Evolutionary conservation across 306 rosid species (phyloP).

Genomic region (Dalbergia cochinchinensis): DNA sequence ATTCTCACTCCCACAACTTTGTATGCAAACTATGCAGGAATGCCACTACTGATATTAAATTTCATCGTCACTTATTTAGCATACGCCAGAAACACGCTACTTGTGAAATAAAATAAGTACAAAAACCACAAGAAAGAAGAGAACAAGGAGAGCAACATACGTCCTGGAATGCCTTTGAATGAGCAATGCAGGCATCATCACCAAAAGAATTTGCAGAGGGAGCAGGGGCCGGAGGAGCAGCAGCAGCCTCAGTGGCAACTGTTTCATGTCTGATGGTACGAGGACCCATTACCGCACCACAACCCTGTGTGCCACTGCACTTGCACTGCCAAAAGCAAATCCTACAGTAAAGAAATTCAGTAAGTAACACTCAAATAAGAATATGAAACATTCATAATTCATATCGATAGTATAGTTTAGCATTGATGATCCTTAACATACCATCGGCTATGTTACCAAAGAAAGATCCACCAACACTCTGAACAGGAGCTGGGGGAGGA

Average conservation of each 20-base stretch:
- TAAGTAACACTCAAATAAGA: background rate
- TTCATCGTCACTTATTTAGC: background rate
- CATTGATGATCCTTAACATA: slow-evolving; percentile 35
- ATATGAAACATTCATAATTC: background rate
- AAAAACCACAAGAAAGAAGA: too few species aligned
- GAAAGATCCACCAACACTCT: slow-evolving; percentile 74
- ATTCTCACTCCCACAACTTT: background rate
- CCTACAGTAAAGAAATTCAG: too few species aligned
- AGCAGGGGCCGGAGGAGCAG: slow-evolving; percentile 66
- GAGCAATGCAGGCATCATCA: slow-evolving; percentile 53
- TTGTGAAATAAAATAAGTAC: too few species aligned
- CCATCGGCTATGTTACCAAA: slow-evolving; percentile 90
- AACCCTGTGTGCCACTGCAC: too few species aligned
- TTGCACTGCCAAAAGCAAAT: too few species aligned
- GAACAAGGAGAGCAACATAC: too few species aligned
- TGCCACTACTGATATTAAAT: background rate
- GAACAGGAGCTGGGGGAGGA: slow-evolving; percentile 86
- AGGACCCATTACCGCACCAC: too few species aligned
- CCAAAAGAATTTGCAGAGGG: slow-evolving; percentile 61
- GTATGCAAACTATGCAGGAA: background rate
- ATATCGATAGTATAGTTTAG: background rate
- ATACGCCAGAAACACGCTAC: background rate
- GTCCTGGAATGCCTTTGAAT: too few species aligned
- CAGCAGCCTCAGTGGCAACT: slow-evolving; percentile 59
- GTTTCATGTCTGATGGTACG: too few species aligned